A percentile compares a stretch with the other conserved stretches of the same genome.
Evolutionary conservation across 179 eudicot species (phyloP).

Genomic region (Beta corolliflora): DNA sequence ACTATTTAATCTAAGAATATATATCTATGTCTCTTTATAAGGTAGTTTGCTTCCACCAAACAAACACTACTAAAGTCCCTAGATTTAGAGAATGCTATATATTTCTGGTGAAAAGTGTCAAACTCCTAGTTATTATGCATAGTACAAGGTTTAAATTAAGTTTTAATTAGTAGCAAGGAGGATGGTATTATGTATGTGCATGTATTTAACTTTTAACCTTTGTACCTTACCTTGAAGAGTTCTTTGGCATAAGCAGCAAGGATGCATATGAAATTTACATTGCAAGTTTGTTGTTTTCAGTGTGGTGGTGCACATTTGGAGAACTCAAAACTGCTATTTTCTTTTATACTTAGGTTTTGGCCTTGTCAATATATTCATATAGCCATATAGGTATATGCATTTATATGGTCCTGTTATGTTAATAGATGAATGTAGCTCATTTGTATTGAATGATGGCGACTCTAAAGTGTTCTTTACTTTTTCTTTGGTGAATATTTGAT

Average conservation of each 20-base stretch:
- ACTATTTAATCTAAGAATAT: not conserved
- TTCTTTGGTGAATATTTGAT: too few relatives aligned
- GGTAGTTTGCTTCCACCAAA: constrained; percentile 41
- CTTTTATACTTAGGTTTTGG: not conserved
- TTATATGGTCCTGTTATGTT: not conserved
- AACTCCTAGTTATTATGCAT: constrained; percentile 19
- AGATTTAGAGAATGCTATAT: not conserved
- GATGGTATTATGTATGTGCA: not conserved
- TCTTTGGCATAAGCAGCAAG: not conserved
- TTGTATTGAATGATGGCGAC: not conserved
- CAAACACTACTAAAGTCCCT: constrained; percentile 23
- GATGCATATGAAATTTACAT: not conserved
- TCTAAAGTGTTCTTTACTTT: not conserved
- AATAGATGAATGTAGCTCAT: not conserved
- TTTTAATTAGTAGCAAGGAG: constrained; percentile 15
- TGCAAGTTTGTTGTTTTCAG: constrained; percentile 12
- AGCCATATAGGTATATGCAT: constrained; percentile 8
- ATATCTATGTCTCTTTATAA: constrained; percentile 20
- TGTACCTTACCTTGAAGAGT: not conserved
- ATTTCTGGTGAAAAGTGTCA: constrained; percentile 17
- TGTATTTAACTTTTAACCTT: not conserved
- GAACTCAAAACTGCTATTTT: constrained; percentile 3
- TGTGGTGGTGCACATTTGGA: constrained; percentile 18
- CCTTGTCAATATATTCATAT: constrained; percentile 13
- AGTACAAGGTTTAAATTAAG: not conserved